phyloP scores from a whole-genome alignment of 2,329 filamentous ascomycete genomes.

The Fusarium austroafricanum region DNA sequence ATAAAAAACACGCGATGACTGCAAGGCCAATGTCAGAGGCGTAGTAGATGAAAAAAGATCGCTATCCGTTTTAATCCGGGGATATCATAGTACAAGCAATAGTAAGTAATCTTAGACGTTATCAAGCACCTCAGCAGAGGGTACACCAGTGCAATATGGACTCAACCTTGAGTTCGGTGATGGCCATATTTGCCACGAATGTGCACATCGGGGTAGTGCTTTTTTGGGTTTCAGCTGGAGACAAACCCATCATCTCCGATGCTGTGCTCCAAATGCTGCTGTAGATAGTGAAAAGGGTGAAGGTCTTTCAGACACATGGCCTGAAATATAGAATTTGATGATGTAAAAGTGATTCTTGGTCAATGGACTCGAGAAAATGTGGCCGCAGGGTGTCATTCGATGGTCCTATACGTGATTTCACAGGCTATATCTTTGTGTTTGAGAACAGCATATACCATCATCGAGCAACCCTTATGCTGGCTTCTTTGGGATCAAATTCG shows the following conservation, averaged over 20 bases:
- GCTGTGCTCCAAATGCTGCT: neutral
- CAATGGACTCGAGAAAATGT: constrained; percentile 18
- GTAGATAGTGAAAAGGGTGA: neutral
- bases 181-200: constrained; percentile 5
- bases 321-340: neutral
- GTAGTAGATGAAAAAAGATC: constrained; percentile 25
- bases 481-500: constrained; percentile 49
- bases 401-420: neutral
- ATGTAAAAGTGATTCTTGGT: neutral
- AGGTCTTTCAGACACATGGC: too few species aligned
- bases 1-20: constrained; percentile 9
- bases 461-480: constrained; percentile 29
- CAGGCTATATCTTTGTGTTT: neutral
- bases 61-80: constrained; percentile 36
- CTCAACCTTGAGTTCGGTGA: neutral
- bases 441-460: neutral
- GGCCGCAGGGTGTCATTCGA: too few species aligned
- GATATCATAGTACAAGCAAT: constrained; percentile 42
- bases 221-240: neutral
- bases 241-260: neutral
- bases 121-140: constrained; percentile 1
- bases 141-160: constrained; percentile 9
- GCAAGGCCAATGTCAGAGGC: constrained; percentile 1
- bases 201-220: neutral
- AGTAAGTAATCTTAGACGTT: constrained; percentile 16